Conservation (phyloP, 192 early-diverging fungal genomes). For the Coemansia erecta region DNA sequence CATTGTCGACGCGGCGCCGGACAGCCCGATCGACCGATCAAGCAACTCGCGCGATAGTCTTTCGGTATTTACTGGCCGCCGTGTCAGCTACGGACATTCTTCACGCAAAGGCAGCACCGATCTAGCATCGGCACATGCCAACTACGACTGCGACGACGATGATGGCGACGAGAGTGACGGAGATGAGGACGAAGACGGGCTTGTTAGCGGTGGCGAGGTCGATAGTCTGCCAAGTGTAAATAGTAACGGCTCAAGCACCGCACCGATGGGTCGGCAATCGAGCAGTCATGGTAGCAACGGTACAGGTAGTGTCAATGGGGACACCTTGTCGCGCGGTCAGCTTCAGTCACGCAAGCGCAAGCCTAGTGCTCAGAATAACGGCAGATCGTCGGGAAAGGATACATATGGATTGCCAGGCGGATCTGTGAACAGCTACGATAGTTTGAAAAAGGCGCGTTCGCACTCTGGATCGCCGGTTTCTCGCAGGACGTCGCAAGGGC, state of each 20-base stretch:
- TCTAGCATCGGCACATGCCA: neutral
- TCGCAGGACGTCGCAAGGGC: conserved; percentile 1
- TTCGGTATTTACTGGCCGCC: conserved; percentile 9
- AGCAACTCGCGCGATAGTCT: conserved; percentile 2
- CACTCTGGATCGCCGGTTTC: neutral
- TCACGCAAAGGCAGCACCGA: conserved; percentile 6
- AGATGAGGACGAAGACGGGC: neutral
- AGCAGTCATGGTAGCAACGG: conserved; percentile 6
- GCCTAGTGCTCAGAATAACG: conserved; percentile 11
- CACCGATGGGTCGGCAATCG: conserved; percentile 10
- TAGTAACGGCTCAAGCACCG: neutral
- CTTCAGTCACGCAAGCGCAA: conserved; percentile 30
- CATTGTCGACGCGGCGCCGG: conserved; percentile 5
- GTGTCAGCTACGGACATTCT: neutral
- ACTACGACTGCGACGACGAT: neutral
- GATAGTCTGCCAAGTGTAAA: neutral
- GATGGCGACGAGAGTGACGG: conserved; percentile 1
- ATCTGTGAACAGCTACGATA: neutral
- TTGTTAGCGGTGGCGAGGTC: neutral
- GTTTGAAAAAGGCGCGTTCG: conserved; percentile 24
- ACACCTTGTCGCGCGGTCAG: neutral
- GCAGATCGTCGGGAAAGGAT: neutral
- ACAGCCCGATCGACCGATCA: neutral
- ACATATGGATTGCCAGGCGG: neutral
- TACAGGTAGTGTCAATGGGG: conserved; percentile 2